phyloP scores from a whole-genome alignment of 768 basidiomycete species.

The Inosperma sp. region DNA sequence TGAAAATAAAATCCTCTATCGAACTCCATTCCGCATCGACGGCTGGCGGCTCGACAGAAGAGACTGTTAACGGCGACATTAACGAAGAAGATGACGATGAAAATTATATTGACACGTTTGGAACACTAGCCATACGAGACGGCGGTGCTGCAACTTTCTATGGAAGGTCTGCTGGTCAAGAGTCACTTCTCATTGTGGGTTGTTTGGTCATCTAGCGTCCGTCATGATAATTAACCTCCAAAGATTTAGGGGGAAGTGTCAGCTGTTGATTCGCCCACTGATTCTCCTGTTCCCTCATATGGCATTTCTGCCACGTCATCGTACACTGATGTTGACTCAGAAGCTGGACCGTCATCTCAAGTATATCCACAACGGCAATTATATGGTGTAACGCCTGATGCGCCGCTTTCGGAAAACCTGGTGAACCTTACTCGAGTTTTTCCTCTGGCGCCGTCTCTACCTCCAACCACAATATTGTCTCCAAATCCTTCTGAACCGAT shows the following conservation, averaged over 20 bases:
- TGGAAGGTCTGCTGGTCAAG: slow-evolving; percentile 66
- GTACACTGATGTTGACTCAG: slow-evolving; percentile 1
- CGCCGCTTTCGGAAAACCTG: slow-evolving; percentile 19
- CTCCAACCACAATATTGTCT: slow-evolving; percentile 39
- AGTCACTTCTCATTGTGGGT: slow-evolving; percentile 44
- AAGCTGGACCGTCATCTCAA: slow-evolving; percentile 1
- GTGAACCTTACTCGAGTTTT: slow-evolving; percentile 36
- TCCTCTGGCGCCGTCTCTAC: slow-evolving; percentile 41
- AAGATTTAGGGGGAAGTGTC: slow-evolving; percentile 33
- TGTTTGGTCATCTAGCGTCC: not conserved
- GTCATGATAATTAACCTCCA: not conserved
- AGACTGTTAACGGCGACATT: slow-evolving; percentile 16
- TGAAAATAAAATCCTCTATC: slow-evolving; percentile 64
- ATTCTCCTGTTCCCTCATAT: not conserved
- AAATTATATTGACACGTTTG: slow-evolving; percentile 63
- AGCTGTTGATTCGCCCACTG: not conserved
- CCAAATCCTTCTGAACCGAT: slow-evolving; percentile 32
- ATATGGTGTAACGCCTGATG: not conserved
- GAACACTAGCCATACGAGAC: slow-evolving; percentile 62
- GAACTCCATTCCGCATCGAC: slow-evolving; percentile 54
- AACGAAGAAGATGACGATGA: slow-evolving; percentile 39
- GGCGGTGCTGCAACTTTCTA: slow-evolving; percentile 70
- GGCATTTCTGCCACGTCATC: slow-evolving; percentile 3
- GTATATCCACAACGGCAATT: not conserved
- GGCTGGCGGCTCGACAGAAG: slow-evolving; percentile 18